Evolutionary conservation across 306 rosid genomes (phyloP), one percentile per base, ranked within the genome.

Genomic region (Arachis hypogaea): DNA sequence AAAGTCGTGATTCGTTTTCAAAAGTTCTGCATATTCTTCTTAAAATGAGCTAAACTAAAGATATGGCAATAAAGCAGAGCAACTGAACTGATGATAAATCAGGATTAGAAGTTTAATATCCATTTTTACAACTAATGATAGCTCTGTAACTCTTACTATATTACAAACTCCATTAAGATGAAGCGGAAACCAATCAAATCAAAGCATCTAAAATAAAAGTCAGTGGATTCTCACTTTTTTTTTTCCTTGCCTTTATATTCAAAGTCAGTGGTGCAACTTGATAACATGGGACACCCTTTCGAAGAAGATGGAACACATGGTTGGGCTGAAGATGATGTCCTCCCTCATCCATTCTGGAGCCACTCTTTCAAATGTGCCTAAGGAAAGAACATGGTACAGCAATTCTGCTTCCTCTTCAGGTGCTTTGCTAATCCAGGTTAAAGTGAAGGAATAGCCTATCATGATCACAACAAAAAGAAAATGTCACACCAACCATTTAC

Each of bases 271-370:
- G 42, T 71, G 79, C 68, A 82, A 79, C 69, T 89, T 91, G 69
- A 92, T 80, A 44, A 89, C 90, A 71, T 66, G 80, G 14, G 86
- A 85, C 62, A 94, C 72, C 82, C 92, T 85, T 80, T 88, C 87
- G 10, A 91, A 92, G 87, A 94, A 92, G 68, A 79, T 77, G 28
- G 92, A 87, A 59, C 88, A 91, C 99, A 94, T 94, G 71, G 79
- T 86, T 62, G 87, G 82, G 78, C 95, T 94, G 88, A 94, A 92
- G 82, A 85, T 82, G 74, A 92, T 87, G 68, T 77, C 90, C 45
- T 87, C 97, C 79, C 84, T 85, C 97, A 92, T 92, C 99, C 99
- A 94, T 75, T 85, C 95, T 56, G 97, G 99, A 4, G 93, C 99
- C 57, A 84, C 88, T 78, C 90, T 88, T 85, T 89, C 99, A 51